Conservation (phyloP, 352 stramenopile genomes). For the Pythium pyrilobum region DNA sequence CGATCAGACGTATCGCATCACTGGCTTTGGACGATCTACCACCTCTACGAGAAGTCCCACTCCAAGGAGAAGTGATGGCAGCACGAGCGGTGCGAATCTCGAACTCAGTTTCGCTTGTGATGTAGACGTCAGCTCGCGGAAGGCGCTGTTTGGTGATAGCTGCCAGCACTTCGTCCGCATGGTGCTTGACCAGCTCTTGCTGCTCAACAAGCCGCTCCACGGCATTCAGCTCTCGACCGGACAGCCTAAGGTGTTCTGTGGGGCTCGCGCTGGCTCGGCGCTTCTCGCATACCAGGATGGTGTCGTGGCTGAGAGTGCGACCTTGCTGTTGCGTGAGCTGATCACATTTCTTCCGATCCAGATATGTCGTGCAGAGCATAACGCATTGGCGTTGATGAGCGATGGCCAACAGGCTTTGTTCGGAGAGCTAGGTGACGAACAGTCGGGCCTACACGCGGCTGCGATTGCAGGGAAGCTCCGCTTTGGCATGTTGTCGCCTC, state of each 20-base stretch:
- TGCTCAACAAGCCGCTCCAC: conserved; percentile 51
- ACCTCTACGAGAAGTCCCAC: conserved; percentile 27
- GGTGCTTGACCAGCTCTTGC: conserved; percentile 40
- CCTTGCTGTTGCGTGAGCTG: conserved; percentile 29
- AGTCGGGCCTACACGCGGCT: not conserved
- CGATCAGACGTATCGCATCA: conserved; percentile 16
- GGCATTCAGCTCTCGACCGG: conserved; percentile 1
- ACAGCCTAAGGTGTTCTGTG: too few species aligned
- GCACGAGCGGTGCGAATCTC: too few species aligned
- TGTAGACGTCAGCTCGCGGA: not conserved
- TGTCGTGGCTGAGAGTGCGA: not conserved
- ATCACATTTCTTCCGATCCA: conserved; percentile 69
- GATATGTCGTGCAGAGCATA: conserved; percentile 61
- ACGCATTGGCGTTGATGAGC: conserved; percentile 45
- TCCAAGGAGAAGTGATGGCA: too few species aligned
- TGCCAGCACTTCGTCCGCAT: conserved; percentile 11
- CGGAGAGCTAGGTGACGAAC: too few species aligned
- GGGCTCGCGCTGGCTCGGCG: too few species aligned
- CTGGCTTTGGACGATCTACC: conserved; percentile 22
- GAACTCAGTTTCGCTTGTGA: not conserved
- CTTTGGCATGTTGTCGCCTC: conserved; percentile 23
- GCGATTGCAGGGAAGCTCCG: conserved; percentile 9
- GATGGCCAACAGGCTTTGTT: conserved; percentile 21
- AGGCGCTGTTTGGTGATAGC: not conserved
- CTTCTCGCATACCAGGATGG: too few species aligned